These are phyloP conservation scores for Neurospora sp. DNA, from an alignment of 495 filamentous ascomycete genomes.

Conservation along the genomic window DNA sequence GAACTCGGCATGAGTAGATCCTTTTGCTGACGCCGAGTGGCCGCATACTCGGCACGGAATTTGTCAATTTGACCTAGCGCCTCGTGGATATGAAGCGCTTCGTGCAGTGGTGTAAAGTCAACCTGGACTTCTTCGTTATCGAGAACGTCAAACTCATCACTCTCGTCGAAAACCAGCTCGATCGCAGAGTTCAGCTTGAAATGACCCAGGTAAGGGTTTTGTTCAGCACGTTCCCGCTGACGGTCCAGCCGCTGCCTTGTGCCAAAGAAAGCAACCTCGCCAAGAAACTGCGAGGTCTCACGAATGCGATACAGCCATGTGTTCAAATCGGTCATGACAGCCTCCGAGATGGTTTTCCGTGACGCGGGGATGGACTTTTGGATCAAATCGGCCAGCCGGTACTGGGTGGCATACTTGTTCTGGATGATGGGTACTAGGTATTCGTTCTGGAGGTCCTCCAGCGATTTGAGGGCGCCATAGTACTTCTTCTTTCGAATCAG, in stretches of 20 bases:
- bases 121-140: slow-evolving; percentile 90
- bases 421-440: slow-evolving; percentile 56
- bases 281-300: slow-evolving; percentile 89
- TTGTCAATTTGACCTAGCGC: slow-evolving; percentile 86
- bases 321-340: slow-evolving; percentile 94
- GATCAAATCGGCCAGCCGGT: slow-evolving; percentile 93
- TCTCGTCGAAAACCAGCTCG: slow-evolving; percentile 89
- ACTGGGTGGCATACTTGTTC: slow-evolving; percentile 77
- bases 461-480: slow-evolving; percentile 83
- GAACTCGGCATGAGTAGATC: slow-evolving; percentile 72
- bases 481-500: slow-evolving; percentile 84
- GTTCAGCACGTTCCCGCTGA: slow-evolving; percentile 69
- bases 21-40: slow-evolving; percentile 81
- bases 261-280: slow-evolving; percentile 94
- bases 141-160: slow-evolving; percentile 86
- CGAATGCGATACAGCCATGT: slow-evolving; percentile 96
- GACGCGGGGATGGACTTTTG: slow-evolving; percentile 89
- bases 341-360: slow-evolving; percentile 85
- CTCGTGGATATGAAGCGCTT: slow-evolving; percentile 94
- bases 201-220: slow-evolving; percentile 56
- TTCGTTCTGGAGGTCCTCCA: slow-evolving; percentile 94
- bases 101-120: slow-evolving; percentile 89
- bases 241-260: slow-evolving; percentile 78
- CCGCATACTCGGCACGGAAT: slow-evolving; percentile 82
- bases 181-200: slow-evolving; percentile 95